A percentile compares a stretch with the other conserved stretches of the same genome.
Evolutionary conservation across 2,329 filamentous ascomycete species (phyloP).

Genomic region (Colletotrichum tropicale): DNA sequence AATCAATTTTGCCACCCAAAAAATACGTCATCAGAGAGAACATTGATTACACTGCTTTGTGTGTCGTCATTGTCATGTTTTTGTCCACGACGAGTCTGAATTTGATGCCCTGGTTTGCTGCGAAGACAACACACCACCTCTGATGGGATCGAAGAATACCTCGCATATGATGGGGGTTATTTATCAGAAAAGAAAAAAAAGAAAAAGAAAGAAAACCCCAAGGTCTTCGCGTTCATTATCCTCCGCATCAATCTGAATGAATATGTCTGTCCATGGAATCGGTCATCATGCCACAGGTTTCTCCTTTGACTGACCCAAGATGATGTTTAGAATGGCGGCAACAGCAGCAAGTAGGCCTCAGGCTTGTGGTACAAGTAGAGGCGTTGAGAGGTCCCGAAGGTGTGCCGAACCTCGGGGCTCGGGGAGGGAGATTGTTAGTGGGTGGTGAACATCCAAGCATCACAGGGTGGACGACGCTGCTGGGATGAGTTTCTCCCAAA

Average conservation of each 20-base stretch:
- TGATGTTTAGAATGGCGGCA: constrained; percentile 30
- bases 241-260: constrained; percentile 71
- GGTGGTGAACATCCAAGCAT: background rate
- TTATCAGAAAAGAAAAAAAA: constrained; percentile 30
- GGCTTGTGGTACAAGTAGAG: background rate
- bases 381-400: background rate
- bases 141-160: constrained; percentile 65
- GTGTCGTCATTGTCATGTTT: constrained; percentile 64
- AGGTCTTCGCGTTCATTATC: constrained; percentile 41
- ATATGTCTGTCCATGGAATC: constrained; percentile 57
- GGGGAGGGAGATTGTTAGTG: background rate
- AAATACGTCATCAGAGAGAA: background rate
- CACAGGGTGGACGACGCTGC: background rate
- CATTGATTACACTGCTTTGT: constrained; percentile 47
- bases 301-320: constrained; percentile 52
- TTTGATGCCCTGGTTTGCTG: constrained; percentile 55
- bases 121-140: constrained; percentile 57
- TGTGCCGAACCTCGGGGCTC: background rate
- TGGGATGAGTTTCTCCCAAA: background rate
- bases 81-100: constrained; percentile 65
- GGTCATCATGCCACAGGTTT: constrained; percentile 53
- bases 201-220: too few species aligned
- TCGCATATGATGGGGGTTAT: constrained; percentile 74
- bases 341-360: background rate
- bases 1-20: background rate